Evolutionary conservation across 495 filamentous ascomycete genomes (phyloP), one percentile per base, ranked within the genome.

Genomic region (Aspergillus carlsbadensis): DNA sequence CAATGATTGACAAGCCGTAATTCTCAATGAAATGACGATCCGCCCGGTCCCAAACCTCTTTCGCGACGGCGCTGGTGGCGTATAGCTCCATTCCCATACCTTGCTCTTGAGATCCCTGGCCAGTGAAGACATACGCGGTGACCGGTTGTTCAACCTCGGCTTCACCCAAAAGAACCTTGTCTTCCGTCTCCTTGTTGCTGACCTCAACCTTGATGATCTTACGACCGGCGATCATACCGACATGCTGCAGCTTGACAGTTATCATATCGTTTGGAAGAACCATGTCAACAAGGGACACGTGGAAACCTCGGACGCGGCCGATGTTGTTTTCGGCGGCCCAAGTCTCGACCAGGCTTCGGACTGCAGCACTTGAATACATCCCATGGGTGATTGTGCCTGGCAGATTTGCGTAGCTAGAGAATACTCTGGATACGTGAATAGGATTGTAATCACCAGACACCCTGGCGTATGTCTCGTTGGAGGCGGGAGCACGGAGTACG

Each of bases 61-160:
- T 90, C 44, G 94, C 94, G 33, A 99, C 94, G 2, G 86, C 79
- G 66, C 93, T 97, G 76, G 85, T 93, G 55, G 75, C 87, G 65
- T 99, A 99, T 34, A 99, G 83, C 70, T 97, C 94, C 94, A 99
- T 99, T 73, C 94, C 94, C 94, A 99, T 99, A 46, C 94, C 94
- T 69, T 98, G 95, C 70, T 98, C 94, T 71, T 99, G 94, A 33
- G 90, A 95, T 45, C 94, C 94, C 70, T 99, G 94, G 34, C 94
- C 94, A 47, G 94, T 99, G 75, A 99, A 99, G 58, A 99, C 91
- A 62, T 99, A 99, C 6, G 92, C 84, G 18, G 92, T 92, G 18
- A 93, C 89, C n/a, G 95, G 95, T 66, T 99, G 94, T 71, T 99
- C 94, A 54, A 99, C 92, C 69, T 99, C 94, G 15, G 95, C 95